Conservation (phyloP, 805 yeast genomes). For the Kodamaea neixiangensis region DNA sequence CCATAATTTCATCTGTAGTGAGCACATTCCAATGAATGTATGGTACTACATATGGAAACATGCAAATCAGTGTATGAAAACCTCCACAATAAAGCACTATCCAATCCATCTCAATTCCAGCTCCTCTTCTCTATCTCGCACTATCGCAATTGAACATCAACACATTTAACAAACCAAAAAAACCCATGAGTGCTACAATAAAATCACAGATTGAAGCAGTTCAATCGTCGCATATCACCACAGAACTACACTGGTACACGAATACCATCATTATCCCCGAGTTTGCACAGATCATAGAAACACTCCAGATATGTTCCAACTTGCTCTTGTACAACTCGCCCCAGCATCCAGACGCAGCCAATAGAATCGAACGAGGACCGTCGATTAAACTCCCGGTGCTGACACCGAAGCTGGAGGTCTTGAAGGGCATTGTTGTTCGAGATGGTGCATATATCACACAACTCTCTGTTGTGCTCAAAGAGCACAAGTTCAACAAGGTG, state of each 20-base stretch:
- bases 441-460: constrained; percentile 54
- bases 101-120: too few species aligned
- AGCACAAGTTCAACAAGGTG: constrained; percentile 39
- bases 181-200: background rate
- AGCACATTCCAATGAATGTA: too few species aligned
- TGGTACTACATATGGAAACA: too few species aligned
- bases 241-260: constrained; percentile 37
- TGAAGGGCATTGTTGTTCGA: constrained; percentile 63
- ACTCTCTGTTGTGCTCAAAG: constrained; percentile 45
- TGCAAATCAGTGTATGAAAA: too few species aligned
- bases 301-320: constrained; percentile 40
- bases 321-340: constrained; percentile 39
- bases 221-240: constrained; percentile 18
- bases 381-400: constrained; percentile 59
- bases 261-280: constrained; percentile 26
- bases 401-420: constrained; percentile 51
- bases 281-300: constrained; percentile 36
- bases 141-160: too few species aligned
- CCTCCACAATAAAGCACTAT: too few species aligned
- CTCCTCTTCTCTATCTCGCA: background rate
- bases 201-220: background rate
- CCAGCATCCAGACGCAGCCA: constrained; percentile 30
- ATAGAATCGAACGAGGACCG: constrained; percentile 36
- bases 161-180: too few species aligned
- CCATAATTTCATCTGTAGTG: too few species aligned